Conservation (phyloP, 164 flowering plant genomes). For the Protea cynaroides region DNA sequence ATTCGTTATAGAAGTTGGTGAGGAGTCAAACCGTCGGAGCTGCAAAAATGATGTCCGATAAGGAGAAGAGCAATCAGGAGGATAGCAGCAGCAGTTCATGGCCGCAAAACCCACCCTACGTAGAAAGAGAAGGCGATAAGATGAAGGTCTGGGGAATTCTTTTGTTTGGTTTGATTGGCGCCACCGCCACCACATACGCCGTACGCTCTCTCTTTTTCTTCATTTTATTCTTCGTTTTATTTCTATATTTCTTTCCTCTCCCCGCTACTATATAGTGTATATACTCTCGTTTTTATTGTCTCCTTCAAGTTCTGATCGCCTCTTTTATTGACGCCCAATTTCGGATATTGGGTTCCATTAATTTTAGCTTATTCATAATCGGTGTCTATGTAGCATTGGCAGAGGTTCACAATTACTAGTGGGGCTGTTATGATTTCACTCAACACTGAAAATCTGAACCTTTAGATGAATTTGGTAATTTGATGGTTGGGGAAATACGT, state of each 20-base stretch:
- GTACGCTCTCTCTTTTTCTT: conserved; percentile 22
- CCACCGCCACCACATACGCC: conserved; percentile 65
- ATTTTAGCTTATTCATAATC: neutral
- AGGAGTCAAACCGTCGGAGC: too few relatives aligned
- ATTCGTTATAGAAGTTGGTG: neutral
- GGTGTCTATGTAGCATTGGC: too few relatives aligned
- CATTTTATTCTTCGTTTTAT: neutral
- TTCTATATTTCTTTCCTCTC: neutral
- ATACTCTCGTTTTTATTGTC: neutral
- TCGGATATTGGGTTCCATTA: neutral
- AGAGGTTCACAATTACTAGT: neutral
- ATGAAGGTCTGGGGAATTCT: conserved; percentile 58
- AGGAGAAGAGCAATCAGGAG: conserved; percentile 7
- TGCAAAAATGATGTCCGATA: conserved; percentile 6
- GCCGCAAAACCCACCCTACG: conserved; percentile 17
- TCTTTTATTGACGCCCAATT: neutral
- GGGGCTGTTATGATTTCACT: neutral
- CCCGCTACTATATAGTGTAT: too few relatives aligned
- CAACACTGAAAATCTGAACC: neutral
- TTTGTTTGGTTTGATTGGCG: conserved; percentile 63
- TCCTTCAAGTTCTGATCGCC: neutral
- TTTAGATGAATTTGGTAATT: neutral
- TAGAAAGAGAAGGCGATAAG: conserved; percentile 23
- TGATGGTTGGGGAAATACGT: neutral
- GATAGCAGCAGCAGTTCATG: conserved; percentile 4